These are phyloP conservation scores for Emericellopsis cladophorae DNA, from an alignment of 2,329 filamentous ascomycete species.

Conservation along the genomic window DNA sequence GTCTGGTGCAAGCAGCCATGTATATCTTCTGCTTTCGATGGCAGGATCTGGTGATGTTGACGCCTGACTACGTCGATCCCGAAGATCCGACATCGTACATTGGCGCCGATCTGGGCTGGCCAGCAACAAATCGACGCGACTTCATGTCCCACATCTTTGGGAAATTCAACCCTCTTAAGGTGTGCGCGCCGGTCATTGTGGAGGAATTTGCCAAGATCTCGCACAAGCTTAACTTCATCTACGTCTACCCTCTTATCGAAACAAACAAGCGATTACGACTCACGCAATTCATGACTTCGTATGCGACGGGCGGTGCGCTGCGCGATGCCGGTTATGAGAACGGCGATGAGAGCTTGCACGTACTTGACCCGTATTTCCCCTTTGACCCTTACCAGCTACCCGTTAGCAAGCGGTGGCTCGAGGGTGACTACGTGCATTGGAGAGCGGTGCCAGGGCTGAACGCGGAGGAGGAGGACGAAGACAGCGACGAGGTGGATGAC, in stretches of 20 bases:
- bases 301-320: slow-evolving; percentile 39
- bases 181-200: slow-evolving; percentile 84
- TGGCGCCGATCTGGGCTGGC: slow-evolving; percentile 67
- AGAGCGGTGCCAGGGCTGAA: slow-evolving; percentile 59
- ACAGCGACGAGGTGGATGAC: slow-evolving; percentile 32
- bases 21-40: slow-evolving; percentile 98
- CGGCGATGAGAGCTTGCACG: slow-evolving; percentile 65
- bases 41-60: slow-evolving; percentile 68
- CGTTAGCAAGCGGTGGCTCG: slow-evolving; percentile 76
- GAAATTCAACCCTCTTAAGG: slow-evolving; percentile 85
- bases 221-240: slow-evolving; percentile 76
- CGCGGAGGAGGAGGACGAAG: slow-evolving; percentile 40
- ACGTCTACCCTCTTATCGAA: slow-evolving; percentile 78
- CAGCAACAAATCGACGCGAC: slow-evolving; percentile 58
- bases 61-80: slow-evolving; percentile 45
- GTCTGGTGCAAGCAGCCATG: slow-evolving; percentile 74
- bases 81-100: slow-evolving; percentile 49
- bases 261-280: slow-evolving; percentile 84
- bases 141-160: slow-evolving; percentile 72
- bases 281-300: slow-evolving; percentile 52
- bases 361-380: slow-evolving; percentile 90
- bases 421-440: slow-evolving; percentile 74
- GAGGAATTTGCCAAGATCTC: slow-evolving; percentile 83
- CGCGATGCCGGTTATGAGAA: slow-evolving; percentile 31
- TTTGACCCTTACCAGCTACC: slow-evolving; percentile 95